Evolutionary conservation across 805 yeast genomes (phyloP), one percentile per base, ranked within the genome.

Genomic region (Candida xiaguanensis): DNA sequence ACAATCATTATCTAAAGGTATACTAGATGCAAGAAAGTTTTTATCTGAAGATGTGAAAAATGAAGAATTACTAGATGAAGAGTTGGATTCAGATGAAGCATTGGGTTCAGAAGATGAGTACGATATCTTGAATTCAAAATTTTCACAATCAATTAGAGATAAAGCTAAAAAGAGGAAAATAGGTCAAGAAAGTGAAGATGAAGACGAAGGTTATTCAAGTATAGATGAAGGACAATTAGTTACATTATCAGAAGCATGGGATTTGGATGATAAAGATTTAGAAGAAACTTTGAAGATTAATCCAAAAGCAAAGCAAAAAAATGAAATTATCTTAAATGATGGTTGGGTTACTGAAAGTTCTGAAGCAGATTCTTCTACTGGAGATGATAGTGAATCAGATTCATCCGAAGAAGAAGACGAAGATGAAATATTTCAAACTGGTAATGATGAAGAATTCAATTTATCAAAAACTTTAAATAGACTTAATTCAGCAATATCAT

Each of bases 171-270:
- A 55, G 41, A 49, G 50, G 24, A 67, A 66, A 49, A 45, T 49
- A 23, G 61, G 59, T 3, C 54, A 56, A 37, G 71, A 60, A n/a
- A 64, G 62, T 12, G 79, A 70, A 13, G 81, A 75, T 13, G 79
- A 71, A 13, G 81, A 75, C n/a, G 77, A 68, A 4, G 91, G 77
- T 9, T 84, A 85, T 53, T 75, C 75, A 18, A 81, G 90, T 53
- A 70, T 85, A 31, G 95, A 87, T 51, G 96, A 87, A 54, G 67
- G 61, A 22, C 85, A 87, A 48, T 70, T 89, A 39, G 73, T 84
- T 43, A 77, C 95, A 0, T 67, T 89, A 28, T 83, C 95, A n/a
- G 89, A 82, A 49, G 89, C 86, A 3, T 88, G 95, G 95, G 96
- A 85, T 53, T 60, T 78, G 61, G 93, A 86, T 56, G 87, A 81